A percentile compares a stretch with the other conserved stretches of the same genome.
These are phyloP conservation scores for Pistacia integerrima DNA, from an alignment of 345 rosid genomes.

Conservation along the genomic window DNA sequence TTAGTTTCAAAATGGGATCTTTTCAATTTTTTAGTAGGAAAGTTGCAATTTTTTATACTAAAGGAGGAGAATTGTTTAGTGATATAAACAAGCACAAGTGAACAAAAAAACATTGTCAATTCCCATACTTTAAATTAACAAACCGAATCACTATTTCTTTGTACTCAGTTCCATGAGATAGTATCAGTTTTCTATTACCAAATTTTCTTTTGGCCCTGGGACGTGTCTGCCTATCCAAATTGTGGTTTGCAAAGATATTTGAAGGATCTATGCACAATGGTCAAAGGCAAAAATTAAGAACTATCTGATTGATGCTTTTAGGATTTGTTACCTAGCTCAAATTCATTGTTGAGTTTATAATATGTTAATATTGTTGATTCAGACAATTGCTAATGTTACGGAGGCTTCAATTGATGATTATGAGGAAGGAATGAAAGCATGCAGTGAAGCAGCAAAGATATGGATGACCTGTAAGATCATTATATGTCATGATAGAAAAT, in stretches of 20 bases:
- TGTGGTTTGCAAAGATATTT: too few relatives aligned
- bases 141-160: too few relatives aligned
- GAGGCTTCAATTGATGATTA: constrained; percentile 86
- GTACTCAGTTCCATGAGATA: neutral
- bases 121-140: too few relatives aligned
- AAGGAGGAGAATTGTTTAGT: neutral
- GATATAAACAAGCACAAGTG: neutral
- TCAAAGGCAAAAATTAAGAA: neutral
- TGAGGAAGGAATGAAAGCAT: constrained; percentile 80
- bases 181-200: neutral
- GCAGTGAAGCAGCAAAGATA: constrained; percentile 71
- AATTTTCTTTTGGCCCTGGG: neutral
- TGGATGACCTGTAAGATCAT: constrained; percentile 76
- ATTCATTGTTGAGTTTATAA: neutral
- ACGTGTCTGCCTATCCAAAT: neutral
- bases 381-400: constrained; percentile 77
- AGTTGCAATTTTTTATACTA: neutral
- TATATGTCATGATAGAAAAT: neutral
- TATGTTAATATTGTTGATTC: constrained; percentile 20
- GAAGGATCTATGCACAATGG: neutral
- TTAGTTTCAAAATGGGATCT: neutral
- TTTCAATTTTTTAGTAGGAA: neutral
- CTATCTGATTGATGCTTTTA: neutral
- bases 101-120: neutral
- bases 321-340: neutral